Base-by-base conservation (phyloP, 495 filamentous ascomycete genomes). In the Talaromyces trachyspermus region DNA sequence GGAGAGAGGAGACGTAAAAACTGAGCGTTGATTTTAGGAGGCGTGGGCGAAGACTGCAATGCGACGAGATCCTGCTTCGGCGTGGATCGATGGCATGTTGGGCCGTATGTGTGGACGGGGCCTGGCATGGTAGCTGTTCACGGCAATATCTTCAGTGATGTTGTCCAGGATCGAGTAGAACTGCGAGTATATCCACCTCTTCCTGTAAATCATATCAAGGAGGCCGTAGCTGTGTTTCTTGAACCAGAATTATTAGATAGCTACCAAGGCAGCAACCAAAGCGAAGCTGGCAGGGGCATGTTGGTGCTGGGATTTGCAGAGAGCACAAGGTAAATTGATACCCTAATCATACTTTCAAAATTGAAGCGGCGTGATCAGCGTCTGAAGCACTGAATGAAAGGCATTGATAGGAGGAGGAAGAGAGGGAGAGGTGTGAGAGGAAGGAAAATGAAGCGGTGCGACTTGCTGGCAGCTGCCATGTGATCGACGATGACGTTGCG, bases 1-100 rank as follows among this genome's bases (percentile, higher is more conserved):
- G 80, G 24, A 87, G 69, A 15, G 76, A 70, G 11, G 87, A 89
- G 23, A 78, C 71, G 64, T 91, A 92, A 94, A 68, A 85, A 94
- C 36, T 89, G 88, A 36, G 84, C 74, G 20, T 72, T 72, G 24
- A 85, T 56, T 6, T 58, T 60, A n/a, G 74, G 74, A 20, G 71
- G 68, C 19, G 52, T 49, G n/a, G 52, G 42, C 23, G 48, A 62
- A 32, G 54, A 58, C 42, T 63, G 58, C 49, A 61, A 65, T 48
- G 54, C 56, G 12, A 64, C 52, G 46, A 54, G 63, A 49, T 60
- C 58, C 7, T 55, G 54, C 29, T 66, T 63, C 33, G 69, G 66
- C 22, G 66, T 64, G 17, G 64, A 53, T 11, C 79, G 61, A 40
- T 72, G 57, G 55, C 78, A 81, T 19, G 63, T 66, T 22, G 74